These are phyloP conservation scores for Hortaea sp. DNA, from an alignment of 2,329 filamentous ascomycete genomes.

Conservation along the genomic window DNA sequence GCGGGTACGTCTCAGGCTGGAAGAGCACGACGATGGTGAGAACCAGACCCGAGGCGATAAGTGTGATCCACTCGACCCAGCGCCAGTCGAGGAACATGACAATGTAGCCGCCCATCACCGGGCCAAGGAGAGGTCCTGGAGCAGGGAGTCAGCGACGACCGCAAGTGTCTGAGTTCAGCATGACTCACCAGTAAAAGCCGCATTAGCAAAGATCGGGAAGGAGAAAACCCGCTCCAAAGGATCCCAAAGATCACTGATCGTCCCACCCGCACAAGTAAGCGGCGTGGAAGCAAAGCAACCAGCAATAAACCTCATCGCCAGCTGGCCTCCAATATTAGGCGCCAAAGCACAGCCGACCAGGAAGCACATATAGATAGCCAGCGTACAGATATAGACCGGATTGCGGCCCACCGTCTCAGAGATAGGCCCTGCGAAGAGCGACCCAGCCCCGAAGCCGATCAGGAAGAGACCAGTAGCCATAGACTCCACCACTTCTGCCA, in stretches of 20 bases:
- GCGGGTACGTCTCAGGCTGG: constrained; percentile 43
- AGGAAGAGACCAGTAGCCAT: constrained; percentile 37
- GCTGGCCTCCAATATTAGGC: constrained; percentile 36
- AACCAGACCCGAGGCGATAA: constrained; percentile 23
- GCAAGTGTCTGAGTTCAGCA: too few species aligned
- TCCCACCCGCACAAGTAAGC: constrained; percentile 37
- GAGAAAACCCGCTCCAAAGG: constrained; percentile 39
- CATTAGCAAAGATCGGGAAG: constrained; percentile 42
- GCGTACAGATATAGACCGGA: constrained; percentile 38
- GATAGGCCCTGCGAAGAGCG: constrained; percentile 39
- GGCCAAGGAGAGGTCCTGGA: constrained; percentile 19
- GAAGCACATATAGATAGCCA: constrained; percentile 39
- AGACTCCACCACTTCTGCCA: constrained; percentile 41
- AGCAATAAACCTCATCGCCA: constrained; percentile 41
- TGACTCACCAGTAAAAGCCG: constrained; percentile 28
- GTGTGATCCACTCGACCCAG: constrained; percentile 30
- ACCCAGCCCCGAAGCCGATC: constrained; percentile 36
- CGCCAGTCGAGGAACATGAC: constrained; percentile 19
- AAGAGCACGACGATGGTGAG: constrained; percentile 28
- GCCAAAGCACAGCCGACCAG: constrained; percentile 39
- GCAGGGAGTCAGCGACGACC: neutral
- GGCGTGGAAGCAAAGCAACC: constrained; percentile 39
- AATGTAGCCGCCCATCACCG: constrained; percentile 31
- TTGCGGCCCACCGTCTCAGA: constrained; percentile 38
- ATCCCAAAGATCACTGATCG: constrained; percentile 38